Evolutionary conservation across 2,329 filamentous ascomycete genomes (phyloP).

Genomic region (Botrytis hyacinthi): DNA sequence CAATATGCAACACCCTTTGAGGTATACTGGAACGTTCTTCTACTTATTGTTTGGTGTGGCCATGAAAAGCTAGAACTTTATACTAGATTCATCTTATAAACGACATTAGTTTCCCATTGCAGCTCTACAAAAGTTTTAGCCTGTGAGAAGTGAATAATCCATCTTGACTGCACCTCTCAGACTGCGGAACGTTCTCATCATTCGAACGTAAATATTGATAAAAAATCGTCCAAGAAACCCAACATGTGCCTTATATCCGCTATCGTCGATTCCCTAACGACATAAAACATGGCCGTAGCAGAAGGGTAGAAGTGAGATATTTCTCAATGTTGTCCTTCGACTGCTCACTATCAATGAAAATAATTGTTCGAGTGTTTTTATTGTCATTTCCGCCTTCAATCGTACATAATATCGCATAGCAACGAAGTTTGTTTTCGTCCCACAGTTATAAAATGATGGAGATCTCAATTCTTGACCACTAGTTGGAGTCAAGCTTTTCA

Average conservation of each 20-base stretch:
- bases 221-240: too few species aligned
- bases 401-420: too few species aligned
- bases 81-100: background rate
- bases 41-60: background rate
- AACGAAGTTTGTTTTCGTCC: too few species aligned
- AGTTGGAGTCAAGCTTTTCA: background rate
- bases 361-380: background rate
- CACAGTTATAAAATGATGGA: background rate
- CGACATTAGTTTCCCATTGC: rapidly evolving
- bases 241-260: background rate
- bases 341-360: background rate
- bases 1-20: background rate
- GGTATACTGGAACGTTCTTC: background rate
- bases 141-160: background rate
- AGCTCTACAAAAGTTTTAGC: background rate
- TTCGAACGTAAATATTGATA: background rate
- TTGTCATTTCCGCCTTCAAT: background rate
- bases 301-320: background rate
- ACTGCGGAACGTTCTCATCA: background rate
- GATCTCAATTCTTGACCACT: background rate
- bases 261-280: background rate
- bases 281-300: background rate
- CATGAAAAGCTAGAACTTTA: background rate
- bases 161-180: too few species aligned
- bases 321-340: background rate